phyloP scores from a whole-genome alignment of 371 early-diverging fungal genomes.

The Parasitella parasitica region DNA sequence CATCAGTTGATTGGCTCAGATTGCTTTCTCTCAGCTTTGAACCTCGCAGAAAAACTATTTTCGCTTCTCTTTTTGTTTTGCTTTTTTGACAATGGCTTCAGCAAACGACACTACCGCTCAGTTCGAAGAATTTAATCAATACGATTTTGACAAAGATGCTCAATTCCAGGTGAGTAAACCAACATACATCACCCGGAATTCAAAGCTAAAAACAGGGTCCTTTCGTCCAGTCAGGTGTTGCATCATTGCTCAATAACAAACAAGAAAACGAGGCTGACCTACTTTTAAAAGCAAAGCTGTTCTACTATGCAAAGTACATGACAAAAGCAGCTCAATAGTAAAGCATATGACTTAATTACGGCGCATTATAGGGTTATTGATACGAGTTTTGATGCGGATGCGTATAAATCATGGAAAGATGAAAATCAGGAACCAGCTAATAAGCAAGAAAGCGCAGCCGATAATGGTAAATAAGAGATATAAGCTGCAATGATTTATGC shows the following conservation, averaged over 20 bases:
- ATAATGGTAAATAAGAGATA: neutral
- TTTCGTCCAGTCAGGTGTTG: constrained; percentile 13
- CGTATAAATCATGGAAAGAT: constrained; percentile 23
- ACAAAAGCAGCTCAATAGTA: neutral
- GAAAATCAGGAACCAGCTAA: neutral
- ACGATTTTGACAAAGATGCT: constrained; percentile 25
- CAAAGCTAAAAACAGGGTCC: neutral
- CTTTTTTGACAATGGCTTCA: neutral
- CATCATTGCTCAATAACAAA: constrained; percentile 21
- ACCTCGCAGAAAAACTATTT: neutral
- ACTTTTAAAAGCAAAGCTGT: constrained; percentile 21
- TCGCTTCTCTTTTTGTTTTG: neutral
- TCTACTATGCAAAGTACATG: constrained; percentile 35
- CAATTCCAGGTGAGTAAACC: constrained; percentile 23
- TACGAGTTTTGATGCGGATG: constrained; percentile 11
- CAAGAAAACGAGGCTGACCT: constrained; percentile 19
- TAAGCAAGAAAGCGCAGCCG: neutral
- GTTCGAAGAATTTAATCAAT: constrained; percentile 8
- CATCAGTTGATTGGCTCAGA: neutral
- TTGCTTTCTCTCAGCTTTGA: neutral
- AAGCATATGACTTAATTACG: neutral
- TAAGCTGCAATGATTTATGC: no score
- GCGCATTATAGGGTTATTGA: neutral
- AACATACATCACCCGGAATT: neutral
- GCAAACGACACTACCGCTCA: neutral